Evolutionary conservation across 139 green algal species (phyloP).

Genomic region (Chlorella sp.): DNA sequence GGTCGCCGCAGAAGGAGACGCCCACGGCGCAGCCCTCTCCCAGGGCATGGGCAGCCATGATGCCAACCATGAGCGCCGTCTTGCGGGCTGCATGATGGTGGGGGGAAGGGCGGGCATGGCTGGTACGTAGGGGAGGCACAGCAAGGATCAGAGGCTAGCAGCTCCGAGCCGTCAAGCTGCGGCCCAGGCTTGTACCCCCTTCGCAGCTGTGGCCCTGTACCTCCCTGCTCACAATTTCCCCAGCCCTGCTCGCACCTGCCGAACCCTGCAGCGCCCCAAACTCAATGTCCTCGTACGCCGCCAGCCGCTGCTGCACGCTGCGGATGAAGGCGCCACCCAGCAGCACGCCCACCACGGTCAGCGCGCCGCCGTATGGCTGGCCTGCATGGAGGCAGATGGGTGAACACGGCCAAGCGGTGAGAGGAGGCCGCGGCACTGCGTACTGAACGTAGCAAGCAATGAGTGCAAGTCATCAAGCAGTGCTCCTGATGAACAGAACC

Average conservation of each 20-base stretch:
- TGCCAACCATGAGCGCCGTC: conserved; percentile 91
- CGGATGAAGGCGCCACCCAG: conserved; percentile 84
- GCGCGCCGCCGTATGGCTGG: conserved; percentile 68
- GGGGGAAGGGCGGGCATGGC: too few relatives aligned
- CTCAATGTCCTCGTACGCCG: conserved; percentile 69
- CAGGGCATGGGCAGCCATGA: conserved; percentile 97
- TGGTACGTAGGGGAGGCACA: too few relatives aligned
- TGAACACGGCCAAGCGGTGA: too few relatives aligned
- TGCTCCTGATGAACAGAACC: too few relatives aligned
- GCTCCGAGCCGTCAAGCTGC: too few relatives aligned
- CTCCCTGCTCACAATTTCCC: too few relatives aligned
- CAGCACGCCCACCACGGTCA: conserved; percentile 79
- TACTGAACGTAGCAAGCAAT: too few relatives aligned
- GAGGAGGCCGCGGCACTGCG: too few relatives aligned
- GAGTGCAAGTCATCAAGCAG: too few relatives aligned
- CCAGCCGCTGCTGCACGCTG: conserved; percentile 64
- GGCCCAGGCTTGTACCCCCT: too few relatives aligned
- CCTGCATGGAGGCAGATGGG: conserved; percentile 54
- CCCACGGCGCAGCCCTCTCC: conserved; percentile 96
- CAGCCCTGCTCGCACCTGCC: neutral
- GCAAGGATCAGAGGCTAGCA: too few relatives aligned
- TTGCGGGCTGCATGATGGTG: conserved; percentile 75
- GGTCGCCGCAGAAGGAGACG: conserved; percentile 85
- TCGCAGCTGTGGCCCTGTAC: neutral
- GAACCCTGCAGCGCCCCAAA: conserved; percentile 33